Percentiles rank a stretch among this genome's conserved stretches.
Conservation (phyloP, 1,284 basidiomycete species). For the Leccinum discolor region DNA sequence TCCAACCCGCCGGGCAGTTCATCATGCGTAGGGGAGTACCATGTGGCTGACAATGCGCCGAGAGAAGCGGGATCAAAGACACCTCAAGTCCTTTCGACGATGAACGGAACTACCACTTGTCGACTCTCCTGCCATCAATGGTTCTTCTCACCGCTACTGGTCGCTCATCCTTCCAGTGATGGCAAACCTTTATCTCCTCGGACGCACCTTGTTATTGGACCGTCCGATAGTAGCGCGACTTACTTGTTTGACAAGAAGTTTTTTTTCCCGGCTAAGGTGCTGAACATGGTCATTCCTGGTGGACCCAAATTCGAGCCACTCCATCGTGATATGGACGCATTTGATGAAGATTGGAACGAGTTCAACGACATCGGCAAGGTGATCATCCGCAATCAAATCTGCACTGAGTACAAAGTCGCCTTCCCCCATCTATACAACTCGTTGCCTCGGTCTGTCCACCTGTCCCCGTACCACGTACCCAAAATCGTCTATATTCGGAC, state of each 20-base stretch:
- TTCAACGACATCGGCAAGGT: constrained; percentile 99
- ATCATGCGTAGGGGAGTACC: constrained; percentile 99
- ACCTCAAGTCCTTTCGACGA: constrained; percentile 99
- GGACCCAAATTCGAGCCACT: constrained; percentile 98
- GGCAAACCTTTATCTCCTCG: constrained; percentile 96
- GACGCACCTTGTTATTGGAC: constrained; percentile 91
- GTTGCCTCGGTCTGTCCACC: constrained; percentile 91
- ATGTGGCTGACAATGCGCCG: constrained; percentile 99
- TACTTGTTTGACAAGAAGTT: constrained; percentile 98
- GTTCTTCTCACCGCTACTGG: constrained; percentile 94
- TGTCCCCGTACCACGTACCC: constrained; percentile 91
- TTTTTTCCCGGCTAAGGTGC: constrained; percentile 97
- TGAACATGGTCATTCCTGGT: constrained; percentile 98
- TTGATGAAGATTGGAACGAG: constrained; percentile 99
- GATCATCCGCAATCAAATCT: constrained; percentile 98
- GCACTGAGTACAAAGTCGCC: constrained; percentile 98
- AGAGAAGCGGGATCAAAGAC: constrained; percentile 97
- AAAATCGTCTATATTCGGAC: constrained; percentile 99
- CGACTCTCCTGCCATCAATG: constrained; percentile 89
- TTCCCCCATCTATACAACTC: constrained; percentile 99
- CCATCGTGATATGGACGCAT: constrained; percentile 94
- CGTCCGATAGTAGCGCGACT: constrained; percentile 84
- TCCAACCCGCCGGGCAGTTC: constrained; percentile 80
- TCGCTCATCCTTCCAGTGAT: constrained; percentile 91
- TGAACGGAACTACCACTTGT: constrained; percentile 96